phyloP scores from a whole-genome alignment of 73 alveolate species.

The Blepharisma stoltei region DNA sequence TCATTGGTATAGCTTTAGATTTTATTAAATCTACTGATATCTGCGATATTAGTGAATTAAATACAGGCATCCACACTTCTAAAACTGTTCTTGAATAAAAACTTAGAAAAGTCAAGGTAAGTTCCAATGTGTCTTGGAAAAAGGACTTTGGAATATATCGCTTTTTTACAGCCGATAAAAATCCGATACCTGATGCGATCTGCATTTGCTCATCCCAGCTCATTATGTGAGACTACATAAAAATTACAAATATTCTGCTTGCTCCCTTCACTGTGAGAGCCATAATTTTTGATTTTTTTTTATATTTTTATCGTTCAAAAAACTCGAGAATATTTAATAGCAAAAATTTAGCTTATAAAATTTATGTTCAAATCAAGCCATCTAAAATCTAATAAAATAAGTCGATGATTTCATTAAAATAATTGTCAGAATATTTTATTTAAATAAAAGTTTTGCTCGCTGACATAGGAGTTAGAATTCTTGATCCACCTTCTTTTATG shows the following conservation, averaged over 20 bases:
- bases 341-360: too few relatives aligned
- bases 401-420: too few relatives aligned
- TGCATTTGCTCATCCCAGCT: slow-evolving; percentile 22
- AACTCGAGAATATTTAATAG: too few relatives aligned
- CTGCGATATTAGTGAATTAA: not conserved
- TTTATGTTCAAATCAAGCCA: too few relatives aligned
- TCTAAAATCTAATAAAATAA: too few relatives aligned
- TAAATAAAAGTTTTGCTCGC: too few relatives aligned
- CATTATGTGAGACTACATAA: not conserved
- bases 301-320: too few relatives aligned
- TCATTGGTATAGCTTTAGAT: not conserved
- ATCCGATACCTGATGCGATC: slow-evolving; percentile 7
- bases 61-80: slow-evolving; percentile 15
- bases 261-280: too few relatives aligned
- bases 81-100: slow-evolving; percentile 15
- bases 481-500: not conserved
- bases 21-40: not conserved
- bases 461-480: too few relatives aligned
- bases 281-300: too few relatives aligned
- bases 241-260: not conserved
- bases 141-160: not conserved
- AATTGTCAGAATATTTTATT: too few relatives aligned
- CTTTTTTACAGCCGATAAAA: not conserved
- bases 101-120: slow-evolving; percentile 9
- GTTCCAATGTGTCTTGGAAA: not conserved